Evolutionary conservation across 73 alveolate genomes (phyloP), one percentile per base, ranked within the genome.

Genomic region (Stentor coeruleus): DNA sequence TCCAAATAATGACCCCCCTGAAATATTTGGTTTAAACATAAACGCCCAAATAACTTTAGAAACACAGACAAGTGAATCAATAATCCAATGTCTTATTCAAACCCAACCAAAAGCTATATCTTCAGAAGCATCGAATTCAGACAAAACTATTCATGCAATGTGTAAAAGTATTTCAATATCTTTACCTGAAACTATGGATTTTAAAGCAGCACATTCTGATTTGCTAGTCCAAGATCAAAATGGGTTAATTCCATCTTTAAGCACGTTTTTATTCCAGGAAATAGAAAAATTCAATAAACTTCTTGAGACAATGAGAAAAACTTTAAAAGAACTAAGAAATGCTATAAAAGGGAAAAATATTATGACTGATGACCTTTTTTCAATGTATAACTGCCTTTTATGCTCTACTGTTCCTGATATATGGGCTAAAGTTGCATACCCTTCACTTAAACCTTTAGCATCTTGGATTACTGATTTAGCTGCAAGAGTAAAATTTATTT

Each of bases 21-120:
- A 93, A 81, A 91, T 96, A 30, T 97, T 96, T 84, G 99, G 99
- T 60, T 90, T 97, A 96, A 92, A 96, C 89, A 98, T 93, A 73
- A 97, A 96, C 85, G 99, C 99, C 4, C 94, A 97, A 84, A 97
- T 96, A 41, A 97, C 98, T 31, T 95, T 91, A 87, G 89, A 90
- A 74, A 87, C 89, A 73, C 82, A 95, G 81, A 96, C 93, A 86
- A 83, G 93, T 38, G 84, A 75, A 15, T 66, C 86, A 2, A 80
- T 93, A 83, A 84, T 93, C 58, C 83, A 85, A 57, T 88, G 86
- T 77, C 83, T 95, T 39, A 87, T 96, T 57, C 31, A 81, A 20
- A 93, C 91, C 28, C 89, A 91, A 83, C 96, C 97, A 0, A 91
- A 91, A 3, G 89, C 84, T 59, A 84, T 88, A 83, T 85, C 89